phyloP scores from a whole-genome alignment of 331 rosid species.

The Malus hybrid region DNA sequence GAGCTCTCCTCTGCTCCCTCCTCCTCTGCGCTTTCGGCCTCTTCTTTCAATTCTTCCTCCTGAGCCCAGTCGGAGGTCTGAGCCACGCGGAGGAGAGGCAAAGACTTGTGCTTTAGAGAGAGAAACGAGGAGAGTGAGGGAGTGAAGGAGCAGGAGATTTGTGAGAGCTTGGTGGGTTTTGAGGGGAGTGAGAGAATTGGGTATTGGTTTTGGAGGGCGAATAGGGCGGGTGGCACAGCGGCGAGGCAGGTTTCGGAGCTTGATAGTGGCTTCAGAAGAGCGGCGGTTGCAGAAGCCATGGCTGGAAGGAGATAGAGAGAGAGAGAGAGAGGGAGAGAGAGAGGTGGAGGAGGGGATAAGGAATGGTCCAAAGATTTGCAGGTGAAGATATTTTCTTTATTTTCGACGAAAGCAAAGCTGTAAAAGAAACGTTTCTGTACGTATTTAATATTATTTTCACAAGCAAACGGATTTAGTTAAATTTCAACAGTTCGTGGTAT shows the following conservation, averaged over 20 bases:
- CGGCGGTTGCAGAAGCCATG: conserved; percentile 22
- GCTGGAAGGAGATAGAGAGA: not conserved
- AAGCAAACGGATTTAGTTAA: too few species aligned
- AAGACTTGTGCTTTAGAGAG: conserved; percentile 19
- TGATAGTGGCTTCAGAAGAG: conserved; percentile 17
- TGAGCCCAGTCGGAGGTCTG: conserved; percentile 39
- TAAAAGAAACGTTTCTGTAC: not conserved
- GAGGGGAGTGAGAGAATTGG: conserved; percentile 16
- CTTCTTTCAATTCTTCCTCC: conserved; percentile 14
- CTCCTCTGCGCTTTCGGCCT: not conserved
- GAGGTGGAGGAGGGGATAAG: conserved; percentile 25
- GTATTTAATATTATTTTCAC: not conserved
- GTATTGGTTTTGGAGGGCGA: conserved; percentile 21
- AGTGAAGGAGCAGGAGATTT: conserved; percentile 11
- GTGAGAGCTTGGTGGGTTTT: conserved; percentile 19
- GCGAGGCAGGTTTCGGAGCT: conserved; percentile 25
- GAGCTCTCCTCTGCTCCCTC: conserved; percentile 1
- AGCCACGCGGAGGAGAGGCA: conserved; percentile 16
- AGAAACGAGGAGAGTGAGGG: conserved; percentile 15
- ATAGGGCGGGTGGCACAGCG: conserved; percentile 6
- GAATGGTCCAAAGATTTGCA: conserved; percentile 18
- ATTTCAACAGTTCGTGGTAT: too few species aligned
- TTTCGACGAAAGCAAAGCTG: not conserved
- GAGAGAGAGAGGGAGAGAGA: not conserved
- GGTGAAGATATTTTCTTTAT: conserved; percentile 9